A percentile compares a stretch with the other conserved stretches of the same genome.
These are phyloP conservation scores for Penicillium sp. DNA, from an alignment of 2,329 filamentous ascomycete species.

Conservation along the genomic window DNA sequence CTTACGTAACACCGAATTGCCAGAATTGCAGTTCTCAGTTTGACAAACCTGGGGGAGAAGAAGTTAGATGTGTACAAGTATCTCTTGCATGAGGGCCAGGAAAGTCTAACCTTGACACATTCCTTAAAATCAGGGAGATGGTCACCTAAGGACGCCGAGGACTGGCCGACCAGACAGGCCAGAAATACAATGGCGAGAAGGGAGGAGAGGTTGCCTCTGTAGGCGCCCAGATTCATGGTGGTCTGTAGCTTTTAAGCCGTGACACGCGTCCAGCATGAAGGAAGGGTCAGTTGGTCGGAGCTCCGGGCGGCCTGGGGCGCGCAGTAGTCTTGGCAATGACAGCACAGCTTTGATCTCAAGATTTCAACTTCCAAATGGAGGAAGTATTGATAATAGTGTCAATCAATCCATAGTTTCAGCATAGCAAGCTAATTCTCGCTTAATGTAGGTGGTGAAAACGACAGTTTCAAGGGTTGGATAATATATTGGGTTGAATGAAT, in stretches of 20 bases:
- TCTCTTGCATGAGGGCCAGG: not conserved
- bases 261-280: constrained; percentile 17
- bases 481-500: too few species aligned
- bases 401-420: not conserved
- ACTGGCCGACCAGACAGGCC: constrained; percentile 35
- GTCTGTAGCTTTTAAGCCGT: constrained; percentile 12
- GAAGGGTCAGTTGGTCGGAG: constrained; percentile 17
- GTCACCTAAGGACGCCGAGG: constrained; percentile 76
- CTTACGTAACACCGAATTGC: constrained; percentile 70
- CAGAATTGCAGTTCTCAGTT: constrained; percentile 72
- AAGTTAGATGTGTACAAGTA: constrained; percentile 16
- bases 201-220: constrained; percentile 19
- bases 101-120: constrained; percentile 73
- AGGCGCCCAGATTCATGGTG: constrained; percentile 30
- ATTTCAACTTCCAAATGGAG: not conserved
- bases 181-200: constrained; percentile 35
- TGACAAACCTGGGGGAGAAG: constrained; percentile 65
- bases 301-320: constrained; percentile 14
- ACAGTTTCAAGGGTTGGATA: too few species aligned
- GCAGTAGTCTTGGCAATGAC: constrained; percentile 19
- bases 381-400: not conserved
- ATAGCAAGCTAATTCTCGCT: too few species aligned
- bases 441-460: too few species aligned
- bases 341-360: not conserved
- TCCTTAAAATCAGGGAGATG: constrained; percentile 80